Evolutionary conservation across 2,329 filamentous ascomycete species (phyloP).

Genomic region (Aspergillus sp.): DNA sequence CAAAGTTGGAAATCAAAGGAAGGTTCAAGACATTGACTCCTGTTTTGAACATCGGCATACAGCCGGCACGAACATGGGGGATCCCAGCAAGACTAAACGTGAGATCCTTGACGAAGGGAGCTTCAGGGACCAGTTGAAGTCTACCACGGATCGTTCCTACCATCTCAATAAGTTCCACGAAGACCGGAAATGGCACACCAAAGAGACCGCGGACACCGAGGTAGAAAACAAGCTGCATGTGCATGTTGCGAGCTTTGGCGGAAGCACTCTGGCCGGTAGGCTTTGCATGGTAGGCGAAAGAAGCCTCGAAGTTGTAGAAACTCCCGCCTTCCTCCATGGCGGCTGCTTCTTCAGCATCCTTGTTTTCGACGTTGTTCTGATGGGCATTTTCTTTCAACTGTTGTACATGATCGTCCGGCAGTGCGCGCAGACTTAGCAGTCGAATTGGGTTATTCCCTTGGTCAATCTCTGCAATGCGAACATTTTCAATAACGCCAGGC

Average conservation of each 20-base stretch:
- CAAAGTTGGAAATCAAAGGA: conserved; percentile 91
- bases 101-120: conserved; percentile 86
- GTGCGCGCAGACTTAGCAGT: conserved; percentile 79
- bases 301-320: conserved; percentile 89
- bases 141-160: conserved; percentile 83
- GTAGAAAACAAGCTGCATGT: conserved; percentile 95
- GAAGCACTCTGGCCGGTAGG: conserved; percentile 69
- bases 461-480: conserved; percentile 90
- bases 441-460: conserved; percentile 89
- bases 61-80: conserved; percentile 85
- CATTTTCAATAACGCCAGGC: conserved; percentile 86
- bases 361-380: conserved; percentile 73
- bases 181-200: conserved; percentile 82
- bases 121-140: conserved; percentile 81
- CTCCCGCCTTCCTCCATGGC: conserved; percentile 88
- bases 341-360: conserved; percentile 82
- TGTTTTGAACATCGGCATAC: conserved; percentile 86
- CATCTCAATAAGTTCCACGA: conserved; percentile 85
- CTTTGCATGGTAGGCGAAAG: conserved; percentile 86
- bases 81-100: conserved; percentile 94
- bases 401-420: conserved; percentile 77
- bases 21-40: conserved; percentile 90
- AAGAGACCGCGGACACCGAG: conserved; percentile 86
- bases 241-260: conserved; percentile 89
- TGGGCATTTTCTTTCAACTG: conserved; percentile 81